Conservation (phyloP, 495 filamentous ascomycete species). For the Pseudoneurospora amorphoporcata region DNA sequence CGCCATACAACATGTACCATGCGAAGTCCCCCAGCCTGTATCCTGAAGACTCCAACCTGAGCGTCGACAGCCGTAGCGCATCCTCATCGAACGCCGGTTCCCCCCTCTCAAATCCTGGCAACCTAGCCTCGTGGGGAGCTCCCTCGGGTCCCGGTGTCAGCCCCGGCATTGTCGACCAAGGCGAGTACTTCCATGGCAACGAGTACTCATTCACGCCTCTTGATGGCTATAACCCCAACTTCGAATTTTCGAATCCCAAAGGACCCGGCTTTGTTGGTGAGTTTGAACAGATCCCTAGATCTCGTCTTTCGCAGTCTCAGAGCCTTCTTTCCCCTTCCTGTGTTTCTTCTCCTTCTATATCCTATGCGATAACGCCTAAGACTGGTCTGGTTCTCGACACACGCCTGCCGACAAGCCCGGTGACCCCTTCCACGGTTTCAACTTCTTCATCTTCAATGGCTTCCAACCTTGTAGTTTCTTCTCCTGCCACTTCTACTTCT, state of each 20-base stretch:
- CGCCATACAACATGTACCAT: constrained; percentile 26
- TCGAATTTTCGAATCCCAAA: constrained; percentile 49
- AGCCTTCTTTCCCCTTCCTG: constrained; percentile 10
- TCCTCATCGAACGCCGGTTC: constrained; percentile 77
- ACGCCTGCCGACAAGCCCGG: constrained; percentile 23
- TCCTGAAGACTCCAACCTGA: constrained; percentile 47
- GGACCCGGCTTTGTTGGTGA: constrained; percentile 63
- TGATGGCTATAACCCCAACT: constrained; percentile 41
- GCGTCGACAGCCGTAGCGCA: constrained; percentile 69
- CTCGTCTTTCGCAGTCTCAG: constrained; percentile 7
- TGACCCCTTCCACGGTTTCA: constrained; percentile 19
- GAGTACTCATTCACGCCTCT: constrained; percentile 45
- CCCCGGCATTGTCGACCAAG: constrained; percentile 56
- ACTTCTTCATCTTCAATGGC: constrained; percentile 12
- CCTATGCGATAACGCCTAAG: constrained; percentile 18
- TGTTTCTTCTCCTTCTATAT: constrained; percentile 23
- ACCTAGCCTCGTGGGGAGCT: constrained; percentile 46
- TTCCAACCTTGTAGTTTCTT: constrained; percentile 35
- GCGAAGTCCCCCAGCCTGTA: constrained; percentile 31
- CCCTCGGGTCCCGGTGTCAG: constrained; percentile 51
- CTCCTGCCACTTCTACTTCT: constrained; percentile 37
- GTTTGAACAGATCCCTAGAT: constrained; percentile 39
- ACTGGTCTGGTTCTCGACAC: constrained; percentile 20
- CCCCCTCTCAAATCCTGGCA: constrained; percentile 57
- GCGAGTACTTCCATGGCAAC: constrained; percentile 44